phyloP scores from a whole-genome alignment of 2,329 filamentous ascomycete species.

The Tolypocladium paradoxum region DNA sequence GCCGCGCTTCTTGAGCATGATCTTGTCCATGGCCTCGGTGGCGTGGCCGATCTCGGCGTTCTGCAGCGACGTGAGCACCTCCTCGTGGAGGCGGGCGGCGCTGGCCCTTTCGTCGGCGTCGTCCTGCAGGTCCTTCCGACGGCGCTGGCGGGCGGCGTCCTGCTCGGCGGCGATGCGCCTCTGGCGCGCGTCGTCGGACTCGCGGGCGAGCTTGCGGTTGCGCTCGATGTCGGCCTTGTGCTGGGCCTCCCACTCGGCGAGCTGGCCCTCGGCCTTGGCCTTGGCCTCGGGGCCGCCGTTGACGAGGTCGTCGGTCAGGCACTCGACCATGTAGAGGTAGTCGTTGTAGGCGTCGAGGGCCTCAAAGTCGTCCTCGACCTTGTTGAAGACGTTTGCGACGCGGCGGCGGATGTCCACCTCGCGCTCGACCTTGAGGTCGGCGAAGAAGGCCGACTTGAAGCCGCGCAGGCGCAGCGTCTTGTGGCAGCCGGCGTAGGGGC shows the following conservation, averaged over 20 bases:
- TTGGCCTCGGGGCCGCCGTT: slow-evolving; percentile 56
- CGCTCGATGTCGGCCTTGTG: slow-evolving; percentile 60
- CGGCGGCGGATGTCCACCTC: slow-evolving; percentile 85
- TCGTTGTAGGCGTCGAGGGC: slow-evolving; percentile 77
- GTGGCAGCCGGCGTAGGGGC: slow-evolving; percentile 80
- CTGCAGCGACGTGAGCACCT: slow-evolving; percentile 60
- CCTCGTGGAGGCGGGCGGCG: slow-evolving; percentile 51
- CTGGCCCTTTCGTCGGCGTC: slow-evolving; percentile 60
- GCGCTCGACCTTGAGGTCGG: slow-evolving; percentile 75
- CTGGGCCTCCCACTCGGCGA: slow-evolving; percentile 55
- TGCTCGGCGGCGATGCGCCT: slow-evolving; percentile 52
- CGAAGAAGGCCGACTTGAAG: slow-evolving; percentile 84
- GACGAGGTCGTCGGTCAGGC: slow-evolving; percentile 81
- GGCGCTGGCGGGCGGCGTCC: slow-evolving; percentile 49
- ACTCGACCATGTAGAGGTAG: slow-evolving; percentile 88
- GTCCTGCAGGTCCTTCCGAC: slow-evolving; percentile 53
- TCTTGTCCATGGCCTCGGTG: slow-evolving; percentile 44
- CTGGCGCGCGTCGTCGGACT: slow-evolving; percentile 42
- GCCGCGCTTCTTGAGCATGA: slow-evolving; percentile 64
- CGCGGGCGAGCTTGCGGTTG: slow-evolving; percentile 42
- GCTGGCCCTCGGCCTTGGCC: slow-evolving; percentile 30
- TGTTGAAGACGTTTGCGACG: slow-evolving; percentile 76
- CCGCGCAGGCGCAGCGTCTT: slow-evolving; percentile 75
- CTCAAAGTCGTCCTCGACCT: slow-evolving; percentile 84
- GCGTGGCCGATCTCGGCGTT: slow-evolving; percentile 50